Base-by-base conservation (phyloP, 306 rosid genomes). In the Benincasa hispida region DNA sequence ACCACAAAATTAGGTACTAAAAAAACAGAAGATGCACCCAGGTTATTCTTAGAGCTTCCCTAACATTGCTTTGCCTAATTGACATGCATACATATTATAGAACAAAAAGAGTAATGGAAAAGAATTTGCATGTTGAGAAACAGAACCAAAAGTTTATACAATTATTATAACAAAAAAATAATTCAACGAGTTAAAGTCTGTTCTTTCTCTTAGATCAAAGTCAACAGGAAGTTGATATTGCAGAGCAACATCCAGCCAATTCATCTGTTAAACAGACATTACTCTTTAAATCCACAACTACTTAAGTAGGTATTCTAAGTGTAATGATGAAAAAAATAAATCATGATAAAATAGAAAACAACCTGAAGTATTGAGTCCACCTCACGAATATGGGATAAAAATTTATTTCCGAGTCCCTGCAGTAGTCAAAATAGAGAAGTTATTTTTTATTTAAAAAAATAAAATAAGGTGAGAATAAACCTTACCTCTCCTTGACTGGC, bases 311-410 rank as follows among this genome's bases (percentile, higher is more conserved):
- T 2, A 66, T 41, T 2, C 75, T 24, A 25, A 68, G 35, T 13
- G 25, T 22, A 0, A 70, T 25, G 41, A 27, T 27, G 41, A 45
- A 25, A 68, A 1, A 32, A 45, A 13, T 12, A 41, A 39, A 41
- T 39, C 13, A 39, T 6, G 75, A 24, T 25, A 8, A 72, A 11
- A 28, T 48, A 39, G 76, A 76, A 48, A 79, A 76, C 48, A 72
- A 92, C 99, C 96, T 94, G 99, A 84, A 94, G 99, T 81, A 92
- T 81, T 25, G 99, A 90, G 88, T 94, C 99, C 82, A 92, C 97
- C 86, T 94, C 97, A 10, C 96, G 97, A 81, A 94, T 90, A 78
- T 94, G 96, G 54, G 97, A 92, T 77, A 94, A 84, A 80, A 94
- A 90, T 80, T 92, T 94, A 81, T 94, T 94, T 47, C 99, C 99